Conservation (phyloP, 2,329 filamentous ascomycete species). For the Alternaria sp. region DNA sequence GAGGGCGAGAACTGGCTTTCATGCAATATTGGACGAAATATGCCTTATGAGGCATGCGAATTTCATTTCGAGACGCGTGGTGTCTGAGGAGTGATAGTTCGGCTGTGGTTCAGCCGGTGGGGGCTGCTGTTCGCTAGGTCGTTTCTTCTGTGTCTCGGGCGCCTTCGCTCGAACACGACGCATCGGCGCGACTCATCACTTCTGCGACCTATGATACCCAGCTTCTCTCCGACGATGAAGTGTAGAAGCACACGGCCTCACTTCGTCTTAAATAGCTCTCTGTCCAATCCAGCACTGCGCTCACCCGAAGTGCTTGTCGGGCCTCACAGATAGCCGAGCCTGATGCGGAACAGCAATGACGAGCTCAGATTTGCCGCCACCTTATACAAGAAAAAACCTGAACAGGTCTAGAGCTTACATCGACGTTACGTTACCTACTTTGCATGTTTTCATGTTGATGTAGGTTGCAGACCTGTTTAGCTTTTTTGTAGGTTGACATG, state of each 20-base stretch:
- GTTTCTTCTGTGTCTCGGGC: background rate
- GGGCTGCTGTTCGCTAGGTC: background rate
- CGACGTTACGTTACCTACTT: background rate
- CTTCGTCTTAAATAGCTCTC: background rate
- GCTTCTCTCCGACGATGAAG: background rate
- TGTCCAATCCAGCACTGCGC: background rate
- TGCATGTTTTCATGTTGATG: background rate
- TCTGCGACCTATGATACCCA: background rate
- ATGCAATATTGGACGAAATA: background rate
- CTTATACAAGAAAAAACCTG: background rate
- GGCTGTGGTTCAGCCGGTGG: slow-evolving; percentile 2
- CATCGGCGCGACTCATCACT: background rate
- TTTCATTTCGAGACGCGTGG: slow-evolving; percentile 20
- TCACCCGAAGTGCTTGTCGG: background rate
- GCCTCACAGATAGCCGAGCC: background rate
- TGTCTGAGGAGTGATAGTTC: slow-evolving; percentile 22
- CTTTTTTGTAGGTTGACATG: background rate
- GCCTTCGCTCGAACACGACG: background rate
- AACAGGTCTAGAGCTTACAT: background rate
- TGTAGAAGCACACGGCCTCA: accelerated
- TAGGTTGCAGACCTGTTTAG: background rate
- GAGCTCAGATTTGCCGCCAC: background rate
- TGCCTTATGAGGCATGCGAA: background rate
- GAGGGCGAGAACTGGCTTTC: slow-evolving; percentile 1
- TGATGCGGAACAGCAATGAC: background rate